Evolutionary conservation across 306 rosid genomes (phyloP).

Genomic region (Oemleria cerasiformis): DNA sequence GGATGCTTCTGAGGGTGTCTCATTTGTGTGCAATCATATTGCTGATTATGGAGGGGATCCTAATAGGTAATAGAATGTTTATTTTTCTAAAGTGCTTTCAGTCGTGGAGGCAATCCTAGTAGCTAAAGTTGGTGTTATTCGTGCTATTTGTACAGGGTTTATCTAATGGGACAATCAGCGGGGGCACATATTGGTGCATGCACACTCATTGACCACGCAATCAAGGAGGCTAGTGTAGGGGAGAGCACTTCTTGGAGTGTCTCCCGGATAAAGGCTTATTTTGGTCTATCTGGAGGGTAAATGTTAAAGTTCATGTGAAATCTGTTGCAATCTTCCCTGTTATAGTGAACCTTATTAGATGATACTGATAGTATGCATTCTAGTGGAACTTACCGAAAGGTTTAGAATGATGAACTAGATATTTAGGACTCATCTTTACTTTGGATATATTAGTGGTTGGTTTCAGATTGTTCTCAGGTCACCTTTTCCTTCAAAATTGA

Average conservation of each 20-base stretch:
- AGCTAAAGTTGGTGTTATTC: slow-evolving; percentile 20
- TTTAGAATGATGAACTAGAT: slow-evolving; percentile 4
- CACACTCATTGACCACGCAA: slow-evolving; percentile 73
- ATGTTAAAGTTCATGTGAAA: slow-evolving; percentile 15
- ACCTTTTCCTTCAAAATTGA: neutral
- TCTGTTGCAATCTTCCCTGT: neutral
- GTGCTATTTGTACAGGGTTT: slow-evolving; percentile 50
- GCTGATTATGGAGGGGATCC: slow-evolving; percentile 95
- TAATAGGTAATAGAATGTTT: slow-evolving; percentile 42
- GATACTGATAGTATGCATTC: neutral
- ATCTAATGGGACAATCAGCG: slow-evolving; percentile 97
- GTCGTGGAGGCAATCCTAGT: neutral
- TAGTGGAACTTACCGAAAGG: neutral
- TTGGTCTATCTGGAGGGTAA: slow-evolving; percentile 98
- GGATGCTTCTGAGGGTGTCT: slow-evolving; percentile 87
- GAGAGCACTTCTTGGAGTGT: slow-evolving; percentile 77
- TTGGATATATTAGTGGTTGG: neutral
- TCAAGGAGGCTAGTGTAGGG: slow-evolving; percentile 89
- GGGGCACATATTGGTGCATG: slow-evolving; percentile 98
- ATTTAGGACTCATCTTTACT: neutral
- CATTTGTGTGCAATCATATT: slow-evolving; percentile 83
- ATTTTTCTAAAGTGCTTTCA: neutral
- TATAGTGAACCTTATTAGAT: neutral
- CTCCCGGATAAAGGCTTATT: slow-evolving; percentile 79
- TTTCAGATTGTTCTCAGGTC: neutral